phyloP scores from a whole-genome alignment of 2,329 filamentous ascomycete species.

The Drechslerella stenobrocha region DNA sequence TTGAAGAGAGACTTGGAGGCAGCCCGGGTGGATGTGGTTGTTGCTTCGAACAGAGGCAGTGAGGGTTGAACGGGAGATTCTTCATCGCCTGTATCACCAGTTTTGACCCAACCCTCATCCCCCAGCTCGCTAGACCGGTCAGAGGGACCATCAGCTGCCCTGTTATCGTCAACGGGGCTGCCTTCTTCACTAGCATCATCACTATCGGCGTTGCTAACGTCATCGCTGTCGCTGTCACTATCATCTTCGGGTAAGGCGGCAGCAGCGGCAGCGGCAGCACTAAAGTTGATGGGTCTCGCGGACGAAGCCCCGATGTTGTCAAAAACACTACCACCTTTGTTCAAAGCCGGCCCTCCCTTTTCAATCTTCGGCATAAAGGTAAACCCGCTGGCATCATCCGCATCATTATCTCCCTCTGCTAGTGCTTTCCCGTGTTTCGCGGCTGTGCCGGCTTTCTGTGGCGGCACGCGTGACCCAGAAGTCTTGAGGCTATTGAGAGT shows the following conservation, averaged over 20 bases:
- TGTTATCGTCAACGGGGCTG: constrained; percentile 4
- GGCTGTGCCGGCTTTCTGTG: constrained; percentile 35
- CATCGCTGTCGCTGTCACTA: constrained; percentile 20
- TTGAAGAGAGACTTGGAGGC: constrained; percentile 2
- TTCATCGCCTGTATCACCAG: constrained; percentile 30
- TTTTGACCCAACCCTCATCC: constrained; percentile 39
- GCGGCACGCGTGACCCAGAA: constrained; percentile 15
- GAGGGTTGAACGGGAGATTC: constrained; percentile 19
- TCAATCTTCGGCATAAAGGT: constrained; percentile 10
- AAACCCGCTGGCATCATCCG: constrained; percentile 9
- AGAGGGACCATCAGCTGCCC: constrained; percentile 3
- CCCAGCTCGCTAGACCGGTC: constrained; percentile 42
- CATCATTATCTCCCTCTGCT: background rate
- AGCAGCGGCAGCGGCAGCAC: background rate
- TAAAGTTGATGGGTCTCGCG: background rate
- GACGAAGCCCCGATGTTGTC: constrained; percentile 2
- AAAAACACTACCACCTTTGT: constrained; percentile 16
- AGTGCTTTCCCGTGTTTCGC: constrained; percentile 10
- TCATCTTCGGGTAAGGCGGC: constrained; percentile 5
- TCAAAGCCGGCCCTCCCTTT: background rate
- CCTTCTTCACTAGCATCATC: constrained; percentile 10
- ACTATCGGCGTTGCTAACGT: constrained; percentile 13
- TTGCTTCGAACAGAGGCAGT: background rate
- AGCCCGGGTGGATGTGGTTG: background rate
- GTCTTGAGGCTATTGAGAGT: background rate